phyloP scores from a whole-genome alignment of 768 basidiomycete genomes.

The Naganishia onofrii region DNA sequence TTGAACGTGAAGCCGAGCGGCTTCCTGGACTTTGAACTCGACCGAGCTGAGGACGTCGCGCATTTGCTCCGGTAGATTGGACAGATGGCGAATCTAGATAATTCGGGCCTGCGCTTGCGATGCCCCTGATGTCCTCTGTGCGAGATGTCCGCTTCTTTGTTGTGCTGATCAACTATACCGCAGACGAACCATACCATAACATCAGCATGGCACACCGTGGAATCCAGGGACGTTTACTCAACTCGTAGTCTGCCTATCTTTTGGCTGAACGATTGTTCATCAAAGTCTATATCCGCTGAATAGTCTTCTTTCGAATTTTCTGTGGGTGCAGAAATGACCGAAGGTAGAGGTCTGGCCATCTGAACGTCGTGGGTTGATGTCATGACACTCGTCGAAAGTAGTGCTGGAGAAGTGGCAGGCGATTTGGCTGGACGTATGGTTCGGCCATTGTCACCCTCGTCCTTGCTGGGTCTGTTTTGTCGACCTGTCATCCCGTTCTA shows the following conservation, averaged over 20 bases:
- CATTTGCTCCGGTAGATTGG: neutral
- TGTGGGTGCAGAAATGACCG: neutral
- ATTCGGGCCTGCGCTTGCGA: neutral
- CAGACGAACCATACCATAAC: neutral
- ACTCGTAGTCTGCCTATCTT: constrained; percentile 19
- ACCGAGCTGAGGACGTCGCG: neutral
- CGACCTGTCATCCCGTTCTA: neutral
- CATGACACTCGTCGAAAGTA: neutral
- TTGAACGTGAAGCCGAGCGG: constrained; percentile 35
- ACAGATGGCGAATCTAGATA: neutral
- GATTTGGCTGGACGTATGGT: constrained; percentile 17
- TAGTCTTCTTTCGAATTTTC: constrained; percentile 1
- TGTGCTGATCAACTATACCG: constrained; percentile 35
- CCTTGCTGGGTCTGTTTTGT: constrained; percentile 38
- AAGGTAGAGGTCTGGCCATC: neutral
- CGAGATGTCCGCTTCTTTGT: constrained; percentile 52
- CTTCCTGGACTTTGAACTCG: neutral
- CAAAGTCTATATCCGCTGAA: constrained; percentile 8
- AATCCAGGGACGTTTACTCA: neutral
- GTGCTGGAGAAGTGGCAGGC: neutral
- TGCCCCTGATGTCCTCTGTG: constrained; percentile 54
- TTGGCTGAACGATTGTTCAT: constrained; percentile 10
- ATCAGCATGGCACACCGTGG: neutral
- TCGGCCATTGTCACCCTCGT: constrained; percentile 42
- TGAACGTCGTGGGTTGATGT: neutral